These are phyloP conservation scores for Cajanus cajan DNA, from an alignment of 306 rosid species.

Conservation along the genomic window DNA sequence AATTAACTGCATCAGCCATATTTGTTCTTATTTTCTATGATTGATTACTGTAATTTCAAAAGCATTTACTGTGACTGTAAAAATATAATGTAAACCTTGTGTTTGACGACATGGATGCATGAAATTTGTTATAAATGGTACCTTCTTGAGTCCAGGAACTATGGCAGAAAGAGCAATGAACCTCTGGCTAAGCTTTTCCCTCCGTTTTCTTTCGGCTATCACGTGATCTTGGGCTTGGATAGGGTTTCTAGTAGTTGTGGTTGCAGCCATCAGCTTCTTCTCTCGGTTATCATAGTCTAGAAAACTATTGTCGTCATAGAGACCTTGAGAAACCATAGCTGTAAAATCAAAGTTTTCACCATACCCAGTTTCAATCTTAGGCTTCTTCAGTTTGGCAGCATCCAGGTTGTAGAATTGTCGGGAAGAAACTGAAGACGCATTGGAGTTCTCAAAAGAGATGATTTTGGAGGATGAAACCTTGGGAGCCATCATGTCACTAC, in stretches of 20 bases:
- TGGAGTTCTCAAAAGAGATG: constrained; percentile 55
- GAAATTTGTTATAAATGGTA: not conserved
- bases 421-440: constrained; percentile 28
- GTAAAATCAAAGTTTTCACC: constrained; percentile 33
- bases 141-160: constrained; percentile 90
- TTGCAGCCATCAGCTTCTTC: constrained; percentile 26
- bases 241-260: not conserved
- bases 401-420: constrained; percentile 28
- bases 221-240: constrained; percentile 72
- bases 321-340: constrained; percentile 27
- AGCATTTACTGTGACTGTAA: not conserved
- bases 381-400: constrained; percentile 29
- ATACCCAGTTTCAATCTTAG: constrained; percentile 35
- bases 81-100: too few relatives aligned
- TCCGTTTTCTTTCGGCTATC: constrained; percentile 74
- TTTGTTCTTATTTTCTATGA: not conserved
- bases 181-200: constrained; percentile 88
- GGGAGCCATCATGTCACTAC: constrained; percentile 15
- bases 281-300: constrained; percentile 1
- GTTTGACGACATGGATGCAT: not conserved
- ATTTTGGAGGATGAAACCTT: constrained; percentile 53
- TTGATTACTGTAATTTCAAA: not conserved
- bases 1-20: not conserved
- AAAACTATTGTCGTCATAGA: constrained; percentile 24
- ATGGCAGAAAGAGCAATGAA: constrained; percentile 81